Base-by-base conservation (phyloP, 441 rosid species). In the Bocquillonia castaneifolia region DNA sequence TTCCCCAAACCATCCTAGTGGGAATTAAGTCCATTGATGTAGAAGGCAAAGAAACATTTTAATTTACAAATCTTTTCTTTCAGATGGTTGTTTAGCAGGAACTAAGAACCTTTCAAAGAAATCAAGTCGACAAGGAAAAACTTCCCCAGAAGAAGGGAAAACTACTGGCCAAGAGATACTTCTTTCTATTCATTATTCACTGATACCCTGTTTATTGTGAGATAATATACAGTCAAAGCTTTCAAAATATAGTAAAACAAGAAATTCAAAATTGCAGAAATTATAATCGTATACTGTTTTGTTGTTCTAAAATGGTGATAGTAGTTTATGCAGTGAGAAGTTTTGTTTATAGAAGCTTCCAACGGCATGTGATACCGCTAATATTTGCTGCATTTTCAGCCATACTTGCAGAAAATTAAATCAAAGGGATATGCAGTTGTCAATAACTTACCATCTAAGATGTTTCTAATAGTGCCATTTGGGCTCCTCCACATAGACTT, bases 401-500 rank as follows among this genome's bases (percentile, higher is more conserved):
- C 53, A 66, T 15, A 25, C 37, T 32, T 29, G 20, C 47, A 14
- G 18, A 28, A 44, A 54, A 60, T 5, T 9, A 68, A 32, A 29
- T 20, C 32, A 26, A 67, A 67, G 18, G 51, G n/a, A 34, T 14
- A 59, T 3, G 5, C 17, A 58, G 22, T 18, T 40, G 15, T 40
- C 39, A 63, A 50, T 63, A 23, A 77, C 91, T 37, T 58, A 91
- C 97, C 97, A 70, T 91, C 91, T 60, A 93, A 81, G 68, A 91
- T 89, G 83, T 91, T 93, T 40, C 96, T 81, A 69, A 93, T 93
- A 4, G 96, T 93, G 68, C 97, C 95, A 72, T 93, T 93, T 57
- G 98, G 96, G 79, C 97, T 93, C 82, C 75, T 91, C 96, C 97
- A 93, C 97, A 93, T 93, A 29, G 72, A 82, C 77, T 91, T 88